Base-by-base conservation (phyloP, 805 yeast species). In the Starmerella scarabaei region DNA sequence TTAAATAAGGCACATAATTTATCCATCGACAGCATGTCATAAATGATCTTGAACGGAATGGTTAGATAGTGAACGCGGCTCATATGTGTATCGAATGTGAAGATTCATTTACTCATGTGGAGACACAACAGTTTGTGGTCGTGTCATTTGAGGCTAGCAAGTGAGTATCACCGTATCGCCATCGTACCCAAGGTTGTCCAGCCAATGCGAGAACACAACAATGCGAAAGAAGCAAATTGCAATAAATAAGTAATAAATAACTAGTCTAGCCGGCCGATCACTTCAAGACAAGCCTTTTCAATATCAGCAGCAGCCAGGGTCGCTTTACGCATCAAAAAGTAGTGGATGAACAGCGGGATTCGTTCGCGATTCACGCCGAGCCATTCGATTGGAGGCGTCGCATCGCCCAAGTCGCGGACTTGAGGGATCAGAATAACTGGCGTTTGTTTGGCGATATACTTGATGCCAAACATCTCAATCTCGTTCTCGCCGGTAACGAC, bases 381-480 rank as follows among this genome's bases (percentile, higher is more conserved):
- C 98, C 98, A 91, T 57, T 91, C 98, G 42, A 91, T 62, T 2
- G 98, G 98, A 1, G 98, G 98, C 0, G 98, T 91, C 1, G 96
- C 97, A 60, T 80, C 86, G 20, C 98, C 97, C 52, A 91, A 67
- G 53, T 91, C 97, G 53, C 75, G 76, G 53, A 91, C 65, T 50
- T 79, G 88, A 2, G 97, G 97, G 16, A 91, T 81, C 45, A 81
- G 93, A 28, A 91, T 84, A 5, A 72, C 65, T 0, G 96, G 94
- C 9, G 80, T 80, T 28, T 69, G 74, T 9, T 81, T 53, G 0
- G 97, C 73, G 24, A 66, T 52, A 51, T 84, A 84, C 15, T 35
- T 24, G 11, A 17, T 26, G 15, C 49, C 52, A 4, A 33, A 17
- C 30, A 37, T 16, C 15, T 18, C 31, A 23, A 37, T 11, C 28